A percentile compares a stretch with the other conserved stretches of the same genome.
Evolutionary conservation across 345 rosid species (phyloP).

Genomic region (Citrus mangshanensis): DNA sequence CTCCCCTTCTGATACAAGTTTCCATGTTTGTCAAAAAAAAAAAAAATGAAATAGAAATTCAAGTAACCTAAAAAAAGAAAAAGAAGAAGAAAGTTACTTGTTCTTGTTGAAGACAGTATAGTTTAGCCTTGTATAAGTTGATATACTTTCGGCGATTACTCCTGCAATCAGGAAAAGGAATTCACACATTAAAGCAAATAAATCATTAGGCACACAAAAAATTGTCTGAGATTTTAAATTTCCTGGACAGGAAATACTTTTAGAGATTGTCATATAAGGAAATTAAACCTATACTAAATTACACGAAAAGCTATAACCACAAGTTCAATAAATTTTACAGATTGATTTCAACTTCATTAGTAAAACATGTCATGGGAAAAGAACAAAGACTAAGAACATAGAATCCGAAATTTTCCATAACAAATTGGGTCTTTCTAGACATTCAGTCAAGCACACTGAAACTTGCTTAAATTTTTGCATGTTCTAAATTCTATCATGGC

Average conservation of each 20-base stretch:
- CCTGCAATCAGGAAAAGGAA: slow-evolving; percentile 41
- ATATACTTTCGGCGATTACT: slow-evolving; percentile 67
- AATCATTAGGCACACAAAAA: background rate
- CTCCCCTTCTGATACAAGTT: no score
- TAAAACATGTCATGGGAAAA: background rate
- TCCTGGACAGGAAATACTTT: background rate
- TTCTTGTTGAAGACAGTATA: slow-evolving; percentile 65
- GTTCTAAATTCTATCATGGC: background rate
- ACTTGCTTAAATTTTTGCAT: background rate
- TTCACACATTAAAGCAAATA: slow-evolving; percentile 13
- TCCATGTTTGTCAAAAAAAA: background rate
- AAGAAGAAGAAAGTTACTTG: slow-evolving; percentile 42
- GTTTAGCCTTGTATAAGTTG: slow-evolving; percentile 66
- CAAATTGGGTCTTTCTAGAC: background rate
- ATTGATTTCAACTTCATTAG: background rate
- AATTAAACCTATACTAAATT: background rate
- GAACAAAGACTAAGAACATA: background rate
- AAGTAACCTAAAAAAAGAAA: no score
- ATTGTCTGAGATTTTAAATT: background rate
- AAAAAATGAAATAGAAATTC: no score
- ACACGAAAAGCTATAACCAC: background rate
- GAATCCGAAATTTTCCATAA: background rate
- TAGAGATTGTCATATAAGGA: background rate
- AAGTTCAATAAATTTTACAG: slow-evolving; percentile 9
- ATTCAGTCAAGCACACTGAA: background rate